These are phyloP conservation scores for Podaxis sp. DNA, from an alignment of 768 basidiomycete species.

Conservation along the genomic window DNA sequence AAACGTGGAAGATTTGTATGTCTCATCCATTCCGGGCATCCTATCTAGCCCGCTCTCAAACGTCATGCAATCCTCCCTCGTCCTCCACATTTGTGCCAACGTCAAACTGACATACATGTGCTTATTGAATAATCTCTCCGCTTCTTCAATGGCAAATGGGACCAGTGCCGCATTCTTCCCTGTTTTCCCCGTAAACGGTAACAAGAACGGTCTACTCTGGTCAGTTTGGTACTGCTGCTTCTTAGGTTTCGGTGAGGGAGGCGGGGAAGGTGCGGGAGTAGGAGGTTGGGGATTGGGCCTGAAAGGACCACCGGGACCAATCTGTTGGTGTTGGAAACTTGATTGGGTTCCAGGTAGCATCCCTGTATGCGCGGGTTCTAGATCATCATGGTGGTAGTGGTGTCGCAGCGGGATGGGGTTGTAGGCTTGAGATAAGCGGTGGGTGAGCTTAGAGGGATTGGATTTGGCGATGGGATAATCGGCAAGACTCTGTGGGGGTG, in stretches of 20 bases:
- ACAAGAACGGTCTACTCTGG: conserved; percentile 89
- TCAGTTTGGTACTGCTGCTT: conserved; percentile 99
- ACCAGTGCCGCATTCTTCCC: conserved; percentile 69
- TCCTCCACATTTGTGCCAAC: conserved; percentile 92
- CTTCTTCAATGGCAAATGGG: conserved; percentile 95
- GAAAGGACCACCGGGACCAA: conserved; percentile 30
- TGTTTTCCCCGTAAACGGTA: conserved; percentile 83
- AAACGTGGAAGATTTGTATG: conserved; percentile 52
- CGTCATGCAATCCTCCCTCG: conserved; percentile 92
- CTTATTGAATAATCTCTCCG: conserved; percentile 83
- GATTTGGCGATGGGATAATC: conserved; percentile 35
- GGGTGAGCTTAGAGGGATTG: conserved; percentile 42
- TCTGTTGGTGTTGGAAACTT: conserved; percentile 32
- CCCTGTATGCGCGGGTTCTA: conserved; percentile 47
- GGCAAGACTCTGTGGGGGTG: conserved; percentile 33
- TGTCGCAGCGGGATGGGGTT: conserved; percentile 92
- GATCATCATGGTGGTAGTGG: conserved; percentile 88
- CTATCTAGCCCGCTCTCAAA: conserved; percentile 89
- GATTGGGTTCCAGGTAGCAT: conserved; percentile 38
- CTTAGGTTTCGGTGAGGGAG: conserved; percentile 82
- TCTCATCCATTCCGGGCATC: conserved; percentile 67
- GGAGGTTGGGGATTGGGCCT: conserved; percentile 62
- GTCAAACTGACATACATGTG: conserved; percentile 91
- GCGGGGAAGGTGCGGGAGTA: conserved; percentile 90
- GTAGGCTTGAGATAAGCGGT: conserved; percentile 85